Evolutionary conservation across 345 rosid genomes (phyloP).

Genomic region (Linum lewisii): DNA sequence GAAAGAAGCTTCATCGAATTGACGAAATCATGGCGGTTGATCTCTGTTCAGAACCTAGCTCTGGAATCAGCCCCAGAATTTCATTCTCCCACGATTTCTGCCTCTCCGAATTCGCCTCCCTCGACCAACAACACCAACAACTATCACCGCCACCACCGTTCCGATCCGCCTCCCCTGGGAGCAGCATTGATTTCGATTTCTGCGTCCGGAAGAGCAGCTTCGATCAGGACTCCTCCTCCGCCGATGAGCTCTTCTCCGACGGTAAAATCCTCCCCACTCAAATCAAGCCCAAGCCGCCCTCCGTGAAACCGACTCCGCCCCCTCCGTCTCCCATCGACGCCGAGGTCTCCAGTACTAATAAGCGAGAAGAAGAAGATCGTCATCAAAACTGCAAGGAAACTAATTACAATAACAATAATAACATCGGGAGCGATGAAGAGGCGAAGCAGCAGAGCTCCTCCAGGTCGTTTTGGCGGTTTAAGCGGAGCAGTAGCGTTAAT

Average conservation of each 20-base stretch:
- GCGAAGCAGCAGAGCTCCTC: slow-evolving; percentile 35
- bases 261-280: slow-evolving; percentile 10
- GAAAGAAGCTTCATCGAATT: background rate
- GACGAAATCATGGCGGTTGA: slow-evolving; percentile 42
- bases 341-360: background rate
- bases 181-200: background rate
- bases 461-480: slow-evolving; percentile 72
- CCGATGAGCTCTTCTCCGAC: slow-evolving; percentile 6
- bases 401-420: too few species aligned
- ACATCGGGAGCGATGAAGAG: slow-evolving; percentile 9
- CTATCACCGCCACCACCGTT: background rate
- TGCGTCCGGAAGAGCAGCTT: background rate
- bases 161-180: background rate
- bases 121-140: slow-evolving; percentile 13
- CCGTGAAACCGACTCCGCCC: background rate
- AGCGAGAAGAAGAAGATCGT: background rate
- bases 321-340: background rate
- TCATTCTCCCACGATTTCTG: slow-evolving; percentile 70
- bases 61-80: slow-evolving; percentile 63
- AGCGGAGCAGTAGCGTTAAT: slow-evolving; percentile 65
- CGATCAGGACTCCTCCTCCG: slow-evolving; percentile 2
- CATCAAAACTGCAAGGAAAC: too few species aligned
- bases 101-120: slow-evolving; percentile 37
- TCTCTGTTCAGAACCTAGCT: slow-evolving; percentile 35
- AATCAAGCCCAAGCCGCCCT: slow-evolving; percentile 13